Percentiles rank a stretch among this genome's conserved stretches.
These are phyloP conservation scores for Suillus decipiens DNA, from an alignment of 768 basidiomycete species.

Conservation along the genomic window DNA sequence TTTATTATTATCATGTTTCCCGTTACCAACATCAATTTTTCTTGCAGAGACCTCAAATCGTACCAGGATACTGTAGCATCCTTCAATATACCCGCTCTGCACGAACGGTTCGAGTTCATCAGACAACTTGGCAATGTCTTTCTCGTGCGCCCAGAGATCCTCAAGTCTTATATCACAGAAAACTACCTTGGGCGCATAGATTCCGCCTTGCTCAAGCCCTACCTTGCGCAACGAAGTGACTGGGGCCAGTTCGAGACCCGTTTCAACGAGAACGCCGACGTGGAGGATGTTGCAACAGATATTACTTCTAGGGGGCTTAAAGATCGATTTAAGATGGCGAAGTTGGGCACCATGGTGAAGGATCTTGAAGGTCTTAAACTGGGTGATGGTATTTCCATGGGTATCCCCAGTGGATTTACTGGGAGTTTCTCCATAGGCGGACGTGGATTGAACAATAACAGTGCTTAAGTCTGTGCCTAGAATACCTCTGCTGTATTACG, in stretches of 20 bases:
- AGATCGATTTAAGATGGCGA: constrained; percentile 61
- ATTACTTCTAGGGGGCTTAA: constrained; percentile 49
- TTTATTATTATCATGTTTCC: not conserved
- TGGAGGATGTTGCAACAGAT: constrained; percentile 42
- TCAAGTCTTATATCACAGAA: constrained; percentile 94
- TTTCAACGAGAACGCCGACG: constrained; percentile 62
- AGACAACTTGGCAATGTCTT: constrained; percentile 97
- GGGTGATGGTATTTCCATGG: constrained; percentile 58
- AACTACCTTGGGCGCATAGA: constrained; percentile 94
- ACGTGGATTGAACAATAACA: constrained; percentile 40
- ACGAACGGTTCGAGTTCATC: constrained; percentile 97
- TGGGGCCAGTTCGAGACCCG: constrained; percentile 85
- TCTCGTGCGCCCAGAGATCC: constrained; percentile 92
- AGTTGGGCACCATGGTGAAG: constrained; percentile 85
- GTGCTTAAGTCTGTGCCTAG: not conserved
- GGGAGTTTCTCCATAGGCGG: constrained; percentile 53
- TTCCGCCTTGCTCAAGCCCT: constrained; percentile 81
- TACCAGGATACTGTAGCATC: constrained; percentile 89
- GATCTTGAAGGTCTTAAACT: constrained; percentile 72
- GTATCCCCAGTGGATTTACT: constrained; percentile 57
- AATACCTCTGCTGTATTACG: not conserved
- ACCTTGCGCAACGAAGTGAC: constrained; percentile 87
- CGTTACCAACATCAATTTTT: constrained; percentile 3
- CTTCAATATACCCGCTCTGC: constrained; percentile 82
- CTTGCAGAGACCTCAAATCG: constrained; percentile 84